phyloP scores from a whole-genome alignment of 2,329 filamentous ascomycete genomes.

The Corynespora cassiicola region DNA sequence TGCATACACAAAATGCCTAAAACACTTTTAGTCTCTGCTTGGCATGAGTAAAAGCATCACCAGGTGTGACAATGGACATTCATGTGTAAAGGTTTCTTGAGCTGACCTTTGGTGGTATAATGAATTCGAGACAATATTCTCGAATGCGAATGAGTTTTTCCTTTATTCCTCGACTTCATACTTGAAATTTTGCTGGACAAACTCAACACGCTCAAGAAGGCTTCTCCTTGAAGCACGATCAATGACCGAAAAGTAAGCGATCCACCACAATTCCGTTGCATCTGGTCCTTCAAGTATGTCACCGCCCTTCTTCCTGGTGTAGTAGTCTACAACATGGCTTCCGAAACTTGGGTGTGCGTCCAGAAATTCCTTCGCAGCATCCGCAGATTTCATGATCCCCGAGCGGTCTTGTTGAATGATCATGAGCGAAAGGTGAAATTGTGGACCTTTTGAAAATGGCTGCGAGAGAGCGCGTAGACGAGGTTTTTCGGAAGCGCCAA shows the following conservation, averaged over 20 bases:
- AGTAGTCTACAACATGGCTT: conserved; percentile 12
- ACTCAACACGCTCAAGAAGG: conserved; percentile 9
- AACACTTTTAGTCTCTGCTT: conserved; percentile 1
- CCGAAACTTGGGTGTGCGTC: conserved; percentile 3
- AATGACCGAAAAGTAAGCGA: conserved; percentile 14
- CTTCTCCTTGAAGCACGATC: conserved; percentile 6
- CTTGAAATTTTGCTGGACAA: conserved; percentile 11
- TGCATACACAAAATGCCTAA: conserved; percentile 8
- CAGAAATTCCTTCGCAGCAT: conserved; percentile 8
- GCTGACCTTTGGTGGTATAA: neutral
- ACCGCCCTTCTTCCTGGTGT: conserved; percentile 12
- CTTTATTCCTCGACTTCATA: conserved; percentile 10
- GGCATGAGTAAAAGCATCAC: neutral
- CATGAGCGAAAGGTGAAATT: conserved; percentile 6
- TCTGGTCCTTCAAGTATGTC: conserved; percentile 14
- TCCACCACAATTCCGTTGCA: conserved; percentile 12
- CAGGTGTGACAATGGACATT: too few species aligned
- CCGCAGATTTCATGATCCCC: conserved; percentile 8
- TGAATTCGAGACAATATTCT: neutral
- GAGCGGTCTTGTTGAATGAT: conserved; percentile 2
- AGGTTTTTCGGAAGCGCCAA: conserved; percentile 17
- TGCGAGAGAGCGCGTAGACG: conserved; percentile 22
- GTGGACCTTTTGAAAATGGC: conserved; percentile 12
- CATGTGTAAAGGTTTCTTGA: too few species aligned
- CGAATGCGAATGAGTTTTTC: neutral